Evolutionary conservation across 345 rosid species (phyloP).

Genomic region (Boechera stricta): DNA sequence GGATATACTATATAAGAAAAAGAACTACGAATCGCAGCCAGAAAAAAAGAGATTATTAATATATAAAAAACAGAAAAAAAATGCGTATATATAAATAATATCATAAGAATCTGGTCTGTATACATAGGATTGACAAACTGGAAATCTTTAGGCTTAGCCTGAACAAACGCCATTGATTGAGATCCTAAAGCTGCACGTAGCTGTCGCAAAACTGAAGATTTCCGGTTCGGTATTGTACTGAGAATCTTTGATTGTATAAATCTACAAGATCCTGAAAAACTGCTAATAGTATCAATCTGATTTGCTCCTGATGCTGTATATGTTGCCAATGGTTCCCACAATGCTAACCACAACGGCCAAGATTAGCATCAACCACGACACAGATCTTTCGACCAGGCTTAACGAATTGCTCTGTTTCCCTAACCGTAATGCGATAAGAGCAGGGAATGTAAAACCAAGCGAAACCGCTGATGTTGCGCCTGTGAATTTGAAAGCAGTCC

Average conservation of each 20-base stretch:
- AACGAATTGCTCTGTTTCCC: constrained; percentile 58
- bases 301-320: constrained; percentile 62
- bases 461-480: constrained; percentile 99
- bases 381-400: constrained; percentile 51
- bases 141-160: constrained; percentile 30
- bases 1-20: no score
- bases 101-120: constrained; percentile 39
- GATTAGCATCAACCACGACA: constrained; percentile 77
- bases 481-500: constrained; percentile 98
- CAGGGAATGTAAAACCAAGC: constrained; percentile 88
- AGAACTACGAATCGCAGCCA: neutral
- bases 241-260: constrained; percentile 39
- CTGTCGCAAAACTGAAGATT: constrained; percentile 32
- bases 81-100: constrained; percentile 16
- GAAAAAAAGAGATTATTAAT: neutral
- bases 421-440: constrained; percentile 75
- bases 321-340: constrained; percentile 74
- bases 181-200: constrained; percentile 10
- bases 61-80: constrained; percentile 16
- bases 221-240: constrained; percentile 36
- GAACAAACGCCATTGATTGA: constrained; percentile 32
- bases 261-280: constrained; percentile 33
- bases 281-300: constrained; percentile 45
- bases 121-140: constrained; percentile 39
- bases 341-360: constrained; percentile 74